Percentiles rank a stretch among this genome's conserved stretches.
Evolutionary conservation across 192 early-diverging fungal genomes (phyloP).

Genomic region (Coemansia sp.): DNA sequence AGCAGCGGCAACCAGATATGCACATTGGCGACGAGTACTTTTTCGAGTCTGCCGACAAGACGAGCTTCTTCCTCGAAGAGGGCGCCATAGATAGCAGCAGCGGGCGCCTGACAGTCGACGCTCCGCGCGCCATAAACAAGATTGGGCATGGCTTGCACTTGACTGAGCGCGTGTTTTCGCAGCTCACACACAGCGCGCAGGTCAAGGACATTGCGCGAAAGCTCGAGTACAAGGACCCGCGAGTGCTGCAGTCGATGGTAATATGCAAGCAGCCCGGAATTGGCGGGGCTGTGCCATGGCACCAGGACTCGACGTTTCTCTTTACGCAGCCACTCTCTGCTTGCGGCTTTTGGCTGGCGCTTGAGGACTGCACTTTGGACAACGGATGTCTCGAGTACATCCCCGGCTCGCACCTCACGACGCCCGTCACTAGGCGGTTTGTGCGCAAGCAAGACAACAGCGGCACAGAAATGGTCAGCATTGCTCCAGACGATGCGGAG

Average conservation of each 20-base stretch:
- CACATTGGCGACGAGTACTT: conserved; percentile 92
- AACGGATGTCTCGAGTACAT: conserved; percentile 90
- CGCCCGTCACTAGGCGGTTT: conserved; percentile 40
- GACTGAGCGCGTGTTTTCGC: conserved; percentile 74
- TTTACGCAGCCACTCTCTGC: conserved; percentile 88
- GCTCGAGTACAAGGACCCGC: conserved; percentile 72
- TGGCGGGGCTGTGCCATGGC: conserved; percentile 74
- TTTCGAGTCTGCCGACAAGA: conserved; percentile 79
- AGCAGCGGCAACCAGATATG: conserved; percentile 5
- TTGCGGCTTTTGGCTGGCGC: conserved; percentile 88
- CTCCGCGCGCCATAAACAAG: conserved; percentile 80
- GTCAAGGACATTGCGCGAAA: conserved; percentile 62
- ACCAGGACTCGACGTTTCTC: conserved; percentile 92
- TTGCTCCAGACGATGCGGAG: conserved; percentile 19
- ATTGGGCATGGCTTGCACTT: conserved; percentile 90
- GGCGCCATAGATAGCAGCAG: conserved; percentile 67
- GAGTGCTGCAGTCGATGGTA: conserved; percentile 88
- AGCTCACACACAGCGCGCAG: conserved; percentile 62
- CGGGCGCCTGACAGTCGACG: conserved; percentile 66
- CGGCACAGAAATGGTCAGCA: conserved; percentile 43
- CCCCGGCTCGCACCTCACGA: conserved; percentile 81
- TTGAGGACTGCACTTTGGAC: conserved; percentile 85
- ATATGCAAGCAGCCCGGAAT: conserved; percentile 82
- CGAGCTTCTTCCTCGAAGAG: conserved; percentile 89
- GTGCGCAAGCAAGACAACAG: conserved; percentile 27